A percentile compares a stretch with the other conserved stretches of the same genome.
These are phyloP conservation scores for Acacia melanoxylon DNA, from an alignment of 306 rosid species.

Conservation along the genomic window DNA sequence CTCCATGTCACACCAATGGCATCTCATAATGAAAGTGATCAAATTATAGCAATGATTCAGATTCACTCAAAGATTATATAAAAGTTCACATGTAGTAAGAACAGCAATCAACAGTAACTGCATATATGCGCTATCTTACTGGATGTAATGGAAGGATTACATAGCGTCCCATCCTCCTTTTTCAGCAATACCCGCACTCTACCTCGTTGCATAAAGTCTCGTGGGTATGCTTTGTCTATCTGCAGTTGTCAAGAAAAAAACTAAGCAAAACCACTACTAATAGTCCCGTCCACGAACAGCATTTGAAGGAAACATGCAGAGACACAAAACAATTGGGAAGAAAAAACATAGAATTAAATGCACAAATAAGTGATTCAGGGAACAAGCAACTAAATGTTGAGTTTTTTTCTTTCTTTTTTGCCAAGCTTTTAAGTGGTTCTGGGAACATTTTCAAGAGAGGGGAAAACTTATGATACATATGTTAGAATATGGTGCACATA, in stretches of 20 bases:
- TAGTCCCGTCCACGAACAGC: background rate
- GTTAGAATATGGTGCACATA: background rate
- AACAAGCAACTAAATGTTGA: too few species aligned
- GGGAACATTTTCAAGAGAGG: background rate
- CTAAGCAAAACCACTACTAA: background rate
- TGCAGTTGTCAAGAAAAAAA: constrained; percentile 28
- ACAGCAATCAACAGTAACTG: background rate
- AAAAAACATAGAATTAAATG: background rate
- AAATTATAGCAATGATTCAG: background rate
- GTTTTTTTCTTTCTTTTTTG: too few species aligned
- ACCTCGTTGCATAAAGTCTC: constrained; percentile 90
- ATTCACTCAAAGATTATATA: background rate
- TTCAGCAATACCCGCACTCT: constrained; percentile 80
- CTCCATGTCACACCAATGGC: too few species aligned
- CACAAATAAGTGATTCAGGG: too few species aligned
- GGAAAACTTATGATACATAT: background rate
- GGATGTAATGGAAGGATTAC: constrained; percentile 63
- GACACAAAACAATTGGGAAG: background rate
- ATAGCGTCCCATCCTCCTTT: constrained; percentile 75
- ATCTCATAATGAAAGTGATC: background rate
- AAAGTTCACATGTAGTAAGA: background rate
- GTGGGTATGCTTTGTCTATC: constrained; percentile 89
- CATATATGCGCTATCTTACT: constrained; percentile 44
- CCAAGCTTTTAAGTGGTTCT: background rate
- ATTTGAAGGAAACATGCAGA: background rate